Base-by-base conservation (phyloP, 805 yeast species). In the Kuraishia ogatae region DNA sequence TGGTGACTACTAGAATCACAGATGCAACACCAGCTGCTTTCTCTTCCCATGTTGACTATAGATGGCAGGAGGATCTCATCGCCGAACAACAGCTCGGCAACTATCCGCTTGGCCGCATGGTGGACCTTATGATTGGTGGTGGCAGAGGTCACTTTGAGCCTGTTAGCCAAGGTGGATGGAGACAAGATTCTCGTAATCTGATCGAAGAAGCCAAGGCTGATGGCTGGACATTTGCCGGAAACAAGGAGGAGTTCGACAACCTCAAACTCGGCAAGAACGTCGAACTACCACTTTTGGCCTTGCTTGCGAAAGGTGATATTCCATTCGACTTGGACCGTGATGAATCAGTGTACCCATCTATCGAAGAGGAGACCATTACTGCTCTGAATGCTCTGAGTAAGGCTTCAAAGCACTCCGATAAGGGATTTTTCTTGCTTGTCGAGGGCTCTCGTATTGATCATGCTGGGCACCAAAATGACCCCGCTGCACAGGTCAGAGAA, bases 1-100 rank as follows among this genome's bases (percentile, higher is more conserved):
- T 92, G 24, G 97, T 91, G 28, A 92, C 97, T 26, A 91, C 97
- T 0, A 79, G 96, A 59, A 81, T 92, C 60, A 89, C 97, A 8
- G 97, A 92, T 66, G 97, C 97, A 17, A 92, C 97, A 0, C 97
- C 97, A 0, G 97, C 96, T 13, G 83, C 92, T 0, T 92, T 90
- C 67, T 82, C 89, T 48, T 63, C 96, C 2, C 98, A 92, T 67
- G 94, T 78, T 15, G 84, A 84, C 59, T 79, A 74, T 65, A 79
- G 98, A 65, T 77, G 72, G 61, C 89, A 87, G 72, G 96, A 91
- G 68, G 92, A 87, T 65, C 75, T 83, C 69, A 90, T 92, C 66
- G 97, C 97, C 2, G 81, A 82, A 63, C 97, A 92, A 58, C 94
- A 89, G 66, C 68, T 92, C 57, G 97, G 97, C 39, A 77, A 80